Percentiles rank a stretch among this genome's conserved stretches.
These are phyloP conservation scores for Termitomyces eurrhizus DNA, from an alignment of 768 basidiomycete genomes.

Conservation along the genomic window DNA sequence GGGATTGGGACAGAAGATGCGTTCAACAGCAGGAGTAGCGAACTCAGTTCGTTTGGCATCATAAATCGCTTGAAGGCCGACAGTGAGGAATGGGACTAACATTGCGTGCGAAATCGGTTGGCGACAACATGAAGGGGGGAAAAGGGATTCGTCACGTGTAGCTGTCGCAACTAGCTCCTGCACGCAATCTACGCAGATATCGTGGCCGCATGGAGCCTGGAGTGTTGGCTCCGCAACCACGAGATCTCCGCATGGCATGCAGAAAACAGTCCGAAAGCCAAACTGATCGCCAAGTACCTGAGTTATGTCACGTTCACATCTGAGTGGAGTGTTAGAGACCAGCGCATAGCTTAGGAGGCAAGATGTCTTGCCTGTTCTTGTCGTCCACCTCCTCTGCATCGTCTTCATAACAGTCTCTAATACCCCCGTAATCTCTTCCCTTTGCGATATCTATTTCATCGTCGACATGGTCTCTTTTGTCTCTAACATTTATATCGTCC, in stretches of 20 bases:
- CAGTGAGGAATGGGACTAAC: conserved; percentile 26
- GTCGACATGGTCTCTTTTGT: not conserved
- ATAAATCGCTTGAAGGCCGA: conserved; percentile 27
- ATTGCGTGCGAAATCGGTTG: conserved; percentile 26
- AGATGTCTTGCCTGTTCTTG: not conserved
- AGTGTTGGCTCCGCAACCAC: conserved; percentile 24
- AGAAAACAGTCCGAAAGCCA: conserved; percentile 15
- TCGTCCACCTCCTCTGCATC: not conserved
- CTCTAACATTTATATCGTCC: not conserved
- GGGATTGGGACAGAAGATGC: conserved; percentile 49
- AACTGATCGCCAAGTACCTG: conserved; percentile 11
- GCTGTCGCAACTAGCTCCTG: conserved; percentile 35
- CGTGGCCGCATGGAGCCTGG: conserved; percentile 40
- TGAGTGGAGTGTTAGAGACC: not conserved
- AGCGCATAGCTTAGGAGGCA: not conserved
- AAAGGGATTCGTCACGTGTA: conserved; percentile 46
- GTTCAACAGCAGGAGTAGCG: conserved; percentile 30
- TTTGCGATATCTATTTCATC: not conserved
- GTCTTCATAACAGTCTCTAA: not conserved
- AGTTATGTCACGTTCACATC: conserved; percentile 4
- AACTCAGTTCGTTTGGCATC: conserved; percentile 44
- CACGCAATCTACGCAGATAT: conserved; percentile 45
- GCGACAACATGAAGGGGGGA: conserved; percentile 50
- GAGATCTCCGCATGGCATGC: conserved; percentile 16
- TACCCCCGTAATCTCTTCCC: not conserved